These are phyloP conservation scores for Fusarium musae DNA, from an alignment of 2,329 filamentous ascomycete species.

Conservation along the genomic window DNA sequence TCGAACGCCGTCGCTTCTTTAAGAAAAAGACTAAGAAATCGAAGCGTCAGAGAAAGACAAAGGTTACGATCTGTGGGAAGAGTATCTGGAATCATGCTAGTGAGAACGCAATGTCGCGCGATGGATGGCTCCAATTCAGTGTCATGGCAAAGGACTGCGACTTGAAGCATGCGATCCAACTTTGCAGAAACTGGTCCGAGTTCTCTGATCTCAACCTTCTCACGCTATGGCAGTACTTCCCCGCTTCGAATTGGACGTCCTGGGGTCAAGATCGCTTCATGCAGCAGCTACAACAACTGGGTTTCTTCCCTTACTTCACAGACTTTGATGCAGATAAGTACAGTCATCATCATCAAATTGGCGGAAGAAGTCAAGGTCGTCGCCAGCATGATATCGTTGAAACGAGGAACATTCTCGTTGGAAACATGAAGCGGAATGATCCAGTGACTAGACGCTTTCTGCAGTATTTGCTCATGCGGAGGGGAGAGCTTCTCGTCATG, in stretches of 20 bases:
- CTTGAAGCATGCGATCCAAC: constrained; percentile 43
- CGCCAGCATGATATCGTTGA: constrained; percentile 44
- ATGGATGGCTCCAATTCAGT: constrained; percentile 48
- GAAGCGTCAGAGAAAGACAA: constrained; percentile 33
- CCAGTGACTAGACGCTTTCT: constrained; percentile 44
- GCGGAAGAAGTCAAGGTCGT: constrained; percentile 32
- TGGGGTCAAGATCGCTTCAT: constrained; percentile 39
- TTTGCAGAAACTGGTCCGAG: constrained; percentile 47
- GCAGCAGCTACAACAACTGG: constrained; percentile 43
- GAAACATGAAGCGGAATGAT: constrained; percentile 46
- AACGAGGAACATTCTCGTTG: constrained; percentile 43
- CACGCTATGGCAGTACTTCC: constrained; percentile 43
- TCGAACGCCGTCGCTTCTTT: neutral
- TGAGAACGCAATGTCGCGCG: constrained; percentile 46
- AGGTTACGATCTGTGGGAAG: constrained; percentile 42
- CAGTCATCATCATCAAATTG: constrained; percentile 32
- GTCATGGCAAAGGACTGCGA: constrained; percentile 46
- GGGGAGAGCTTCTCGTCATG: constrained; percentile 43
- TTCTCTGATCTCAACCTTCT: constrained; percentile 44
- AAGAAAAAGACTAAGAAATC: constrained; percentile 10
- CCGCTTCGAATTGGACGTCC: constrained; percentile 43
- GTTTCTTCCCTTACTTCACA: constrained; percentile 45
- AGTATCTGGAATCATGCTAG: constrained; percentile 47
- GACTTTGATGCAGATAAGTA: constrained; percentile 38
- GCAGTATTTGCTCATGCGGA: constrained; percentile 44